Evolutionary conservation across 2,329 filamentous ascomycete genomes (phyloP).

Genomic region (Penicillium sp.): DNA sequence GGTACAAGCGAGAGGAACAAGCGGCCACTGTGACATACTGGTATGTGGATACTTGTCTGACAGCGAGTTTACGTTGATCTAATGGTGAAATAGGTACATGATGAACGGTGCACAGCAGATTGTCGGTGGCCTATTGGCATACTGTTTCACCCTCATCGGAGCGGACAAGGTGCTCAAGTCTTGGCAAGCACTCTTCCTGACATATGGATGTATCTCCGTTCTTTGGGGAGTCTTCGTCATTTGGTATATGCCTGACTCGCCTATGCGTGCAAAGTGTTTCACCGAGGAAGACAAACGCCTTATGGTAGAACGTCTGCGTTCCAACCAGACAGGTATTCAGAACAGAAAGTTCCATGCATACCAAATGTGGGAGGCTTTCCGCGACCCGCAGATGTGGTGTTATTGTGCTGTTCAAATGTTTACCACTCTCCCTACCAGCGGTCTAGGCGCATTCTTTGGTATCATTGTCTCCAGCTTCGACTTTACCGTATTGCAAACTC

Average conservation of each 20-base stretch:
- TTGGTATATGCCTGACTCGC: conserved; percentile 66
- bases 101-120: conserved; percentile 75
- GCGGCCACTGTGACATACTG: conserved; percentile 66
- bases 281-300: conserved; percentile 64
- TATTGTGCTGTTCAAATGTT: conserved; percentile 66
- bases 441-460: conserved; percentile 70
- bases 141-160: conserved; percentile 53
- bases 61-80: background rate
- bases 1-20: conserved; percentile 70
- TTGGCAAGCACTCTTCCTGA: conserved; percentile 69
- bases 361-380: conserved; percentile 58
- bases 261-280: conserved; percentile 71
- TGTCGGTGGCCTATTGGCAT: conserved; percentile 67
- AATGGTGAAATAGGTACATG: conserved; percentile 55
- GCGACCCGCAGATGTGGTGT: conserved; percentile 66
- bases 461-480: conserved; percentile 71
- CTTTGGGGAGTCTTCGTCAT: conserved; percentile 65
- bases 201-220: conserved; percentile 63
- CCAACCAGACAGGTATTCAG: conserved; percentile 63
- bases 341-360: conserved; percentile 56
- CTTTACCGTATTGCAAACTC: conserved; percentile 66
- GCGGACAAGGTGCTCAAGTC: conserved; percentile 55
- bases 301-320: conserved; percentile 61
- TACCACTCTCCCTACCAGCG: conserved; percentile 71
- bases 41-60: conserved; percentile 37